phyloP scores from a whole-genome alignment of 371 early-diverging fungal species.

The Rhizopus stolonifer region DNA sequence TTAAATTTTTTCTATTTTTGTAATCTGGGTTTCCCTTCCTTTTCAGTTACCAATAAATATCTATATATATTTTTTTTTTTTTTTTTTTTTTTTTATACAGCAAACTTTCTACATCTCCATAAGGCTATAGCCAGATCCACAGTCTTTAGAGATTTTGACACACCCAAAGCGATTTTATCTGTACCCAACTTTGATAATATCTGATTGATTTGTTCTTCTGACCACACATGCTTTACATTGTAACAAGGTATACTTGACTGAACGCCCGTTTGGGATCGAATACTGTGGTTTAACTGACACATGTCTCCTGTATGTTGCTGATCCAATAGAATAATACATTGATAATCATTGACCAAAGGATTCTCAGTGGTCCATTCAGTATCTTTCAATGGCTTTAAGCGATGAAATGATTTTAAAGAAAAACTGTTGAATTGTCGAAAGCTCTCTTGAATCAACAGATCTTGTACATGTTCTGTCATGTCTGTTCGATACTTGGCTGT shows the following conservation, averaged over 20 bases:
- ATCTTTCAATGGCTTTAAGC: neutral
- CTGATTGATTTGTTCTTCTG: neutral
- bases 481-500: slow-evolving; percentile 15
- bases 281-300: neutral
- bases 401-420: slow-evolving; percentile 1
- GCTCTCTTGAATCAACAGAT: slow-evolving; percentile 5
- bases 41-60: too few relatives aligned
- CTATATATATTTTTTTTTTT: too few relatives aligned
- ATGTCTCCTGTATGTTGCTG: neutral
- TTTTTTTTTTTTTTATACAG: neutral
- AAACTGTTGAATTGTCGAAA: slow-evolving; percentile 2
- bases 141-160: slow-evolving; percentile 10
- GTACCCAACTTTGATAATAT: neutral
- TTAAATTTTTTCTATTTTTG: too few relatives aligned
- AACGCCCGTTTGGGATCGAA: neutral
- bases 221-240: slow-evolving; percentile 10
- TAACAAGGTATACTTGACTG: slow-evolving; percentile 21
- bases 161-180: slow-evolving; percentile 7
- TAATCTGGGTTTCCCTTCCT: too few relatives aligned
- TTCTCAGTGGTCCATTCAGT: slow-evolving; percentile 5
- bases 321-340: slow-evolving; percentile 20
- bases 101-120: slow-evolving; percentile 20
- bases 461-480: slow-evolving; percentile 15
- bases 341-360: too few relatives aligned
- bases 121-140: slow-evolving; percentile 14